These are phyloP conservation scores for Yarrowia galli DNA, from an alignment of 1,139 yeast genomes.

Conservation along the genomic window DNA sequence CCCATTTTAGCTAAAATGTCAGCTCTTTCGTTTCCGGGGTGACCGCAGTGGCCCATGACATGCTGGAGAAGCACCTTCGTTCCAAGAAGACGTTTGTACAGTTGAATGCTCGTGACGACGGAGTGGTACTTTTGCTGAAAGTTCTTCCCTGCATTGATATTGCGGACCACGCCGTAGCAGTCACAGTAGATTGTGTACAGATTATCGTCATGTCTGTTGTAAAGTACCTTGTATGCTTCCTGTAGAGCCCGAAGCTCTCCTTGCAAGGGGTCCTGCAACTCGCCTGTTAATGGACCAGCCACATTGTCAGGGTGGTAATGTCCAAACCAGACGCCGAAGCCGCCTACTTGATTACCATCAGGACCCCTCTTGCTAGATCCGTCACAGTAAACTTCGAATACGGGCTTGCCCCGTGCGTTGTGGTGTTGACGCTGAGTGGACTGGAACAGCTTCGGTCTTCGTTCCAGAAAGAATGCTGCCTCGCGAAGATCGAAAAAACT, in stretches of 20 bases:
- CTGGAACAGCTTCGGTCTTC: background rate
- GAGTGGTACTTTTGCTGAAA: background rate
- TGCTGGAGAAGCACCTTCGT: background rate
- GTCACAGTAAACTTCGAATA: background rate
- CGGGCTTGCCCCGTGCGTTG: background rate
- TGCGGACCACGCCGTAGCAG: background rate
- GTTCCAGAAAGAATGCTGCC: background rate
- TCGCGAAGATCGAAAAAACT: background rate
- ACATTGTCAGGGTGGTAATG: conserved; percentile 21
- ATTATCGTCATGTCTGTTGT: background rate
- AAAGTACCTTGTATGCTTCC: conserved; percentile 1
- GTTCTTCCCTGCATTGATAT: background rate
- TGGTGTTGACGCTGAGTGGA: conserved; percentile 14
- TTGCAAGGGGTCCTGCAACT: background rate
- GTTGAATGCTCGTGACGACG: background rate
- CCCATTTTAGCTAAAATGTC: conserved; percentile 22
- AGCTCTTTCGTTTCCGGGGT: conserved; percentile 16
- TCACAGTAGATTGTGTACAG: conserved; percentile 5
- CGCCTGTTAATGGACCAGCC: background rate
- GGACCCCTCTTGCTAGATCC: conserved; percentile 1
- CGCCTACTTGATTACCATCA: background rate
- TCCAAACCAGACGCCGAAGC: conserved; percentile 21
- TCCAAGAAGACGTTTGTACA: background rate
- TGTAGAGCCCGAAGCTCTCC: conserved; percentile 8
- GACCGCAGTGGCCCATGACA: background rate